Percentiles rank a stretch among this genome's conserved stretches.
Conservation (phyloP, 192 early-diverging fungal genomes). For the Radiomyces spectabilis region DNA sequence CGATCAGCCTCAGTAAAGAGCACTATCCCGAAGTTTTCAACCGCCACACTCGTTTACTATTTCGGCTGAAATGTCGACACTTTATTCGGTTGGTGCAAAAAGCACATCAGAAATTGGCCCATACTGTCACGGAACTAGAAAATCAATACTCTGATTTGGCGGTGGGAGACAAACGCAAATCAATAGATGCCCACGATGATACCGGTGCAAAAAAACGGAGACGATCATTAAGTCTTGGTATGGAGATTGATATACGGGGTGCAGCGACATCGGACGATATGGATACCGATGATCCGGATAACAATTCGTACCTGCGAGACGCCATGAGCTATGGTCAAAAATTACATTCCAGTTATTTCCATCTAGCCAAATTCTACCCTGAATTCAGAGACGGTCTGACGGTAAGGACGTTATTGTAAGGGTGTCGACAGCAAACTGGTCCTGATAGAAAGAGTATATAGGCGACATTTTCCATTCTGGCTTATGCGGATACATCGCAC, state of each 20-base stretch:
- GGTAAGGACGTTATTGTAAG: conserved; percentile 1
- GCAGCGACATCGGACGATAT: not conserved
- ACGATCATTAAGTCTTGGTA: not conserved
- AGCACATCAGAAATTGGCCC: no score
- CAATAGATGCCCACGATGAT: not conserved
- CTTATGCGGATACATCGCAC: conserved; percentile 33
- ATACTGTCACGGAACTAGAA: not conserved
- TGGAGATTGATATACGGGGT: not conserved
- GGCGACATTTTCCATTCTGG: conserved; percentile 61
- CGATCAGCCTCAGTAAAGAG: conserved; percentile 56
- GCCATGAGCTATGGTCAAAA: conserved; percentile 38
- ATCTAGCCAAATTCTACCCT: no score
- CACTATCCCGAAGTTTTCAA: conserved; percentile 63
- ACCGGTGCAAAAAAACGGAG: not conserved
- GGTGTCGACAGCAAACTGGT: conserved; percentile 16
- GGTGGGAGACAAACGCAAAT: not conserved
- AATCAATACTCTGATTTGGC: not conserved
- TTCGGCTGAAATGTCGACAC: conserved; percentile 74
- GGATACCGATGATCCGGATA: not conserved
- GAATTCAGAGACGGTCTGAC: not conserved
- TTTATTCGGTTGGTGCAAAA: conserved; percentile 77
- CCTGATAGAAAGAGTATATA: conserved; percentile 14
- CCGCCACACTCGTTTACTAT: conserved; percentile 56
- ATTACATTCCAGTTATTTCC: no score
- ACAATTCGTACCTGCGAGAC: not conserved